Evolutionary conservation across 805 yeast genomes (phyloP), one percentile per base, ranked within the genome.

Genomic region (Cyberlindnera suaveolens): DNA sequence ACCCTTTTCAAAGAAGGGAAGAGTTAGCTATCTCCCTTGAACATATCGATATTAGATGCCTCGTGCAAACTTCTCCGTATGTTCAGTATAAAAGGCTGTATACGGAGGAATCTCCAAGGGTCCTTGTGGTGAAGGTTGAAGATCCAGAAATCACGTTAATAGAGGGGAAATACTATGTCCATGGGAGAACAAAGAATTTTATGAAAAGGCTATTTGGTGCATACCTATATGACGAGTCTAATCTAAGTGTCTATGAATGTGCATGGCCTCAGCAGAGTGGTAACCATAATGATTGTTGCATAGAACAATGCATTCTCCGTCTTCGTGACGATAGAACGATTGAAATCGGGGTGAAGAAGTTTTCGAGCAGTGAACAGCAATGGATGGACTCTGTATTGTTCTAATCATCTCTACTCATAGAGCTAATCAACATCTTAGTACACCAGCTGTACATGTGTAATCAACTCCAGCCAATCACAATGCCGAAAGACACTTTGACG

Each of bases 1-100:
- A 85, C 51, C 83, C 86, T 1, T 69, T 76, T 49, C 56, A 69
- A 0, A 52, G 57, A 3, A 48, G 52, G 1, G 78, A 79, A 49
- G 93, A 84, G 50, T 83, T 89, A 9, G 50, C 77, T 3, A 44
- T 57, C 2, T 15, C 42, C 2, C 14, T 53, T 17, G 49, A 48
- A 10, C 40, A 49, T 23, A 31, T 50, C 9, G 49, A 43, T n/a
- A 35, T 33, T 6, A 47, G 44, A 26, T 40, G 41, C 19, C 30
- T 48, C 50, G 39, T 31, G 8, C 26, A 18, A 4, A 27, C 40
- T 49, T 10, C 50, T 6, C 41, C 39, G 1, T 23, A 27, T 20
- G 36, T 51, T 29, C 30, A 5, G 4, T 37, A 77, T 73, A 56
- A 64, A 66, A 64, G 83, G 38, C 80, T 78, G 1, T 72, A 53